Evolutionary conservation across 768 basidiomycete species (phyloP), one percentile per base, ranked within the genome.

Genomic region (Tephrocybe rancida): DNA sequence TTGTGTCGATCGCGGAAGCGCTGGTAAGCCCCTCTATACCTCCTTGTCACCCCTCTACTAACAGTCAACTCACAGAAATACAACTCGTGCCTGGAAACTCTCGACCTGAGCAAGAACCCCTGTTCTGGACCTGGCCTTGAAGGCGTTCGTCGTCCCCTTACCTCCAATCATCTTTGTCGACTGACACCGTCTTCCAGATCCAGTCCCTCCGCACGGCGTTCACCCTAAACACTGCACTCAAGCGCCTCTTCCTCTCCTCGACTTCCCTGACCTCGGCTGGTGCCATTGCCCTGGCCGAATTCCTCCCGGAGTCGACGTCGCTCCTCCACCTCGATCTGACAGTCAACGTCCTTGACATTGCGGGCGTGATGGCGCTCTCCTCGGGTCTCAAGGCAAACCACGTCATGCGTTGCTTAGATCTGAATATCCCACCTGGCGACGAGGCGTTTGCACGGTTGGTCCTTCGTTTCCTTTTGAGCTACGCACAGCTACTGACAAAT

Each of bases 201-300:
- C 87, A 90, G 75, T 90, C 95, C 0, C 76, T 99, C 7, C 86
- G 97, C 2, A 92, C 95, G 0, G 89, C 95, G 0, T 95, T 98
- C 70, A 95, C 94, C 0, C 80, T 96, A 50, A 97, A 98, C 66
- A 87, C 85, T 0, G 86, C 92, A 0, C 82, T 99, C 29, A 98
- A 96, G 64, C 86, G 97, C 1, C 74, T 99, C 39, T 98, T 97
- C 75, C 81, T 98, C 19, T 89, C 92, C 6, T 84, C 87, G 2
- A 97, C 95, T 0, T 75, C 77, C 3, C 81, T 98, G 64, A 82
- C 83, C 0, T 89, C 91, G 0, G 75, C 86, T 0, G 95, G 94
- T 1, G 95, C 96, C 0, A 98, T 98, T 57, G 89, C 93, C 0
- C 81, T 98, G 1, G 97, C 96, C 2, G 96, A 98, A 68, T 98